Conservation (phyloP, 106 monocot species). For the Dioscorea alata region DNA sequence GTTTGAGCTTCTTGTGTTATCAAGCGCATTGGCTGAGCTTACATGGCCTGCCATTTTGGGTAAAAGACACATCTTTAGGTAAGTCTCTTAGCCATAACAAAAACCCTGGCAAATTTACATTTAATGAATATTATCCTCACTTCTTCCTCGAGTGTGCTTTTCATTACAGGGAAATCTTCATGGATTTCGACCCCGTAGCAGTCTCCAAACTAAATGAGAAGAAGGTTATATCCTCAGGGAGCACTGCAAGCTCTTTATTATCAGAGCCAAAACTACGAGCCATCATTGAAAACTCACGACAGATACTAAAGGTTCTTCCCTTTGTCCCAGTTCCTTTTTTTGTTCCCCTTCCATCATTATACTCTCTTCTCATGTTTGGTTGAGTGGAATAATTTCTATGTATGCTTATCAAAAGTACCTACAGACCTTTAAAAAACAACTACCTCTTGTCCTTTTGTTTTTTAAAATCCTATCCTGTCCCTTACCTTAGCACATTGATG, state of each 20-base stretch:
- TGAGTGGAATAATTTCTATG: no score
- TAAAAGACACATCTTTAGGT: conserved; percentile 16
- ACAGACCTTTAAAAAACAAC: no score
- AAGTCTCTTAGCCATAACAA: background rate
- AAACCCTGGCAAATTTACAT: no score
- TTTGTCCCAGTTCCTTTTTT: background rate
- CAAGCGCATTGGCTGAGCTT: conserved; percentile 10
- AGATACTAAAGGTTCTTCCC: conserved; percentile 31
- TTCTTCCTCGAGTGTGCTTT: background rate
- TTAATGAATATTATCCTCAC: background rate
- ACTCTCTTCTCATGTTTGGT: no score
- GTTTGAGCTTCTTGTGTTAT: conserved; percentile 14
- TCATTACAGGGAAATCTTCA: conserved; percentile 29
- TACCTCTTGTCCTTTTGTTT: no score
- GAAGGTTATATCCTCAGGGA: conserved; percentile 23
- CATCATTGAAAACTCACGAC: conserved; percentile 34
- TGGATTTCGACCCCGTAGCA: conserved; percentile 29
- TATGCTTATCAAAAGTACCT: no score
- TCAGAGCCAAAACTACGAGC: conserved; percentile 38
- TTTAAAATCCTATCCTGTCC: no score
- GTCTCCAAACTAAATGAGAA: conserved; percentile 41
- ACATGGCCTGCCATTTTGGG: conserved; percentile 12
- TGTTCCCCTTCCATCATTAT: background rate
- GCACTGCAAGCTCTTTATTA: conserved; percentile 28
- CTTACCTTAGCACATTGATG: no score